A percentile compares a stretch with the other conserved stretches of the same genome.
Evolutionary conservation across 2,329 filamentous ascomycete species (phyloP).

Genomic region (Fusarium irregulare): DNA sequence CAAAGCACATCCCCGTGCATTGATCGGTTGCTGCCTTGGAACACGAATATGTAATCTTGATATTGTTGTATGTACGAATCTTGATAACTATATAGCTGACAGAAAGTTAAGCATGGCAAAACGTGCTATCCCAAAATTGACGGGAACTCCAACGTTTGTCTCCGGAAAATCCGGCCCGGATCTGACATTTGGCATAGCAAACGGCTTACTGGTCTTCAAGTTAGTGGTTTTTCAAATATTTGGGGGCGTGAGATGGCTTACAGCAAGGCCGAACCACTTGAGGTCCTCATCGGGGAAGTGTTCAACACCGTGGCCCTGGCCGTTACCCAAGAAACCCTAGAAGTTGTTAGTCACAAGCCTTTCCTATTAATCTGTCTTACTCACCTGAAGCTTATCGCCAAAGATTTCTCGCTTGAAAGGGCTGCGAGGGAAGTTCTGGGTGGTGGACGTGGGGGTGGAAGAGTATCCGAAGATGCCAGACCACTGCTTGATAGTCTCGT

Average conservation of each 20-base stretch:
- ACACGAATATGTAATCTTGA: neutral
- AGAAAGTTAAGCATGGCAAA: neutral
- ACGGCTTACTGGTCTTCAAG: neutral
- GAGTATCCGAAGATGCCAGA: slow-evolving; percentile 19
- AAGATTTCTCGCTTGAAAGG: slow-evolving; percentile 17
- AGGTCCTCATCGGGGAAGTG: slow-evolving; percentile 22
- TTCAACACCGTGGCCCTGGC: neutral
- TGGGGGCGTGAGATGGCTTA: neutral
- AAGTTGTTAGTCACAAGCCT: neutral
- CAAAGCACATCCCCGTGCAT: neutral
- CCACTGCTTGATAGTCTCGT: slow-evolving; percentile 24
- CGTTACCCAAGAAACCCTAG: slow-evolving; percentile 10
- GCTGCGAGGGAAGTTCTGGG: slow-evolving; percentile 14
- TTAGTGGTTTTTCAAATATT: neutral
- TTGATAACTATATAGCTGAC: slow-evolving; percentile 3
- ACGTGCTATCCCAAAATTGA: too few species aligned
- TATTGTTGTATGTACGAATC: neutral
- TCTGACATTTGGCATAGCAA: neutral
- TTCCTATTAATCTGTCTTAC: neutral
- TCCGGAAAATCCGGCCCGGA: neutral
- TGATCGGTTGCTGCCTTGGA: neutral
- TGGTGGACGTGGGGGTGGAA: slow-evolving; percentile 3
- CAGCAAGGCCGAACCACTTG: slow-evolving; percentile 19
- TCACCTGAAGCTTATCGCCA: slow-evolving; percentile 18
- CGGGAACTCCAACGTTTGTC: neutral